phyloP scores from a whole-genome alignment of 352 stramenopile genomes.

The Phytopythium montanum region DNA sequence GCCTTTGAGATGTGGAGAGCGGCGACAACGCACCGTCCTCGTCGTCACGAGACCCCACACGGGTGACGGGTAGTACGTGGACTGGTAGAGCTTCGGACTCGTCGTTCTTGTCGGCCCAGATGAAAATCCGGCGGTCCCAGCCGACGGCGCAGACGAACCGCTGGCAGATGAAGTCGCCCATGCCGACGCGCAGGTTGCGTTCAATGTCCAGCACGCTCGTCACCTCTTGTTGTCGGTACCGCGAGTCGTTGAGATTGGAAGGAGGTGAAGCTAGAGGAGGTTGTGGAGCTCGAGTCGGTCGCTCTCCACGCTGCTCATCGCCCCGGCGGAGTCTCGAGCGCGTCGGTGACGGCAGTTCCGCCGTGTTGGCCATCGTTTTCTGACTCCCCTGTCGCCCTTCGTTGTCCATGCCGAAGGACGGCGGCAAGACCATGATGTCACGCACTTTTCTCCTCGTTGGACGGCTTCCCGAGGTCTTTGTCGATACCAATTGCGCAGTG shows the following conservation, averaged over 20 bases:
- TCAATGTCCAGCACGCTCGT: constrained; percentile 82
- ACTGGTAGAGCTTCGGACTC: constrained; percentile 62
- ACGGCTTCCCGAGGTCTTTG: constrained; percentile 9
- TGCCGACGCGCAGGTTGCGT: constrained; percentile 70
- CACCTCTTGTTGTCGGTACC: constrained; percentile 73
- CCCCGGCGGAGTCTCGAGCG: constrained; percentile 20
- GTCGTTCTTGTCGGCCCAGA: constrained; percentile 84
- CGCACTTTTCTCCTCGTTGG: constrained; percentile 34
- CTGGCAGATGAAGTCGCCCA: constrained; percentile 82
- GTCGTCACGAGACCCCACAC: constrained; percentile 19
- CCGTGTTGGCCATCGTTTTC: constrained; percentile 20
- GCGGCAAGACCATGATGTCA: constrained; percentile 60
- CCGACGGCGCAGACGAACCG: constrained; percentile 77
- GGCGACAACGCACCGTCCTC: constrained; percentile 11
- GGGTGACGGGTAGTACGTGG: constrained; percentile 42
- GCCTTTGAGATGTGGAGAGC: background rate
- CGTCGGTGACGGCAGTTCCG: constrained; percentile 52
- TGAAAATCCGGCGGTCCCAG: constrained; percentile 79
- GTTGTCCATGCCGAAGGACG: constrained; percentile 54
- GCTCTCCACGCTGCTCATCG: background rate
- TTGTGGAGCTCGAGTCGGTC: background rate
- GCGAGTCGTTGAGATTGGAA: constrained; percentile 17
- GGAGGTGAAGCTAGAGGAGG: background rate
- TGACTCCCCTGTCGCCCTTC: constrained; percentile 40
- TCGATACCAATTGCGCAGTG: constrained; percentile 3